Evolutionary conservation across 2,329 filamentous ascomycete species (phyloP).

Genomic region (Aspergillus carbonarius): DNA sequence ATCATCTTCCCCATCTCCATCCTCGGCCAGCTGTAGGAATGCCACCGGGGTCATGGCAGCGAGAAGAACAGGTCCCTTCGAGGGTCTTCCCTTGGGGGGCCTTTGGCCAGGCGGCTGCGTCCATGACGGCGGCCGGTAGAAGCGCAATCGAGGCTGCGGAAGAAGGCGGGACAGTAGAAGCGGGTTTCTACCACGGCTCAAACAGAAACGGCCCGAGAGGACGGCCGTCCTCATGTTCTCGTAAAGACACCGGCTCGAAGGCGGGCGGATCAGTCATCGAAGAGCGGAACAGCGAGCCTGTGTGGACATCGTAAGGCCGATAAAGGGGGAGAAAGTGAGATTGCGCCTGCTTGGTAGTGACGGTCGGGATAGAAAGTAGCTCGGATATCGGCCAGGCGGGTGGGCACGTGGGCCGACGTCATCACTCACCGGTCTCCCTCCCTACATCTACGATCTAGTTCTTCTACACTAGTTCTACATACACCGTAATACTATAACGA

Average conservation of each 20-base stretch:
- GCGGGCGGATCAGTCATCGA: constrained; percentile 5
- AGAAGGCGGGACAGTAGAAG: constrained; percentile 32
- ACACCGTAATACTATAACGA: too few relatives aligned
- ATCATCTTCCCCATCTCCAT: constrained; percentile 46
- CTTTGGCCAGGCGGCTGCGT: constrained; percentile 17
- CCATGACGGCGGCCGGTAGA: constrained; percentile 24
- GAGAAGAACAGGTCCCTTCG: constrained; percentile 34
- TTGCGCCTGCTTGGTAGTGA: not conserved
- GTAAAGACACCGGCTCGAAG: constrained; percentile 15
- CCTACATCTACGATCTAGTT: too few relatives aligned
- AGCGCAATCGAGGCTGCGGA: constrained; percentile 32
- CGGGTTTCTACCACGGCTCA: constrained; percentile 42
- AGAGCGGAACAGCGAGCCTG: not conserved
- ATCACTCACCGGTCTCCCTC: not conserved
- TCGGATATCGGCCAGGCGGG: not conserved
- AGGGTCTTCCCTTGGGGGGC: constrained; percentile 23
- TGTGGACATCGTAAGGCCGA: not conserved
- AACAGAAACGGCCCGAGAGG: constrained; percentile 51
- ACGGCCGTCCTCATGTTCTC: constrained; percentile 52
- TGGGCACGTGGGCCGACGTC: constrained; percentile 21
- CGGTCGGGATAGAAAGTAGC: not conserved
- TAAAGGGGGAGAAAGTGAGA: not conserved
- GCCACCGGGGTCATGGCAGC: constrained; percentile 57
- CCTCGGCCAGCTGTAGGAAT: constrained; percentile 59
- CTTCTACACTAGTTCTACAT: too few relatives aligned